These are phyloP conservation scores for Gnomoniopsis smithogilvyi DNA, from an alignment of 2,329 filamentous ascomycete species.

Conservation along the genomic window DNA sequence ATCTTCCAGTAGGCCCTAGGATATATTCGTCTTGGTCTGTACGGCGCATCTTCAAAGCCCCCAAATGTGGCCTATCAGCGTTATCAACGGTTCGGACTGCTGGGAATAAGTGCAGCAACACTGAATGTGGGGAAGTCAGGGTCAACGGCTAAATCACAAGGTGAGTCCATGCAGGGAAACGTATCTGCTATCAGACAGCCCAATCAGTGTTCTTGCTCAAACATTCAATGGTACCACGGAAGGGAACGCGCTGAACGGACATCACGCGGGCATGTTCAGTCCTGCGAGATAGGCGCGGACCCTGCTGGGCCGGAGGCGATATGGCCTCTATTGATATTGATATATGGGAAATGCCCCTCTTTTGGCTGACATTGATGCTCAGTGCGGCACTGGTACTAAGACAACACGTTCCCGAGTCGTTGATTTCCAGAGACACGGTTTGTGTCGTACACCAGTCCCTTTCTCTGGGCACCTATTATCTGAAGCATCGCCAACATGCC, in stretches of 20 bases:
- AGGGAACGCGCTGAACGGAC: slow-evolving; percentile 1
- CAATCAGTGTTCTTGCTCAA: not conserved
- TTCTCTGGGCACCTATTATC: not conserved
- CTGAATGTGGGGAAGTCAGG: slow-evolving; percentile 5
- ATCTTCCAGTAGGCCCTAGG: not conserved
- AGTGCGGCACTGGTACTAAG: not conserved
- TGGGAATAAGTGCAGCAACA: not conserved
- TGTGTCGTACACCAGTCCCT: not conserved
- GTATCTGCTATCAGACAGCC: slow-evolving; percentile 6
- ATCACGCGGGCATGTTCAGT: not conserved
- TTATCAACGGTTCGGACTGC: not conserved
- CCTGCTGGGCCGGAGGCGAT: not conserved
- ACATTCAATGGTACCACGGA: slow-evolving; percentile 1
- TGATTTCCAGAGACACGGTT: not conserved
- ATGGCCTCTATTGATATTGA: not conserved
- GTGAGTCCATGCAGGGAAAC: not conserved
- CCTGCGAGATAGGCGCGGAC: slow-evolving; percentile 7
- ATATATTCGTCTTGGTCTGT: not conserved
- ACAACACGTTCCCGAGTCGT: not conserved
- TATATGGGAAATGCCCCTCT: not conserved
- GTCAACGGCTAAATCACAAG: not conserved
- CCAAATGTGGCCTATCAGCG: not conserved
- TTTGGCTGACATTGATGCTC: not conserved
- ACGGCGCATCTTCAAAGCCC: not conserved
- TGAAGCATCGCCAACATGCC: not conserved